A percentile compares a stretch with the other conserved stretches of the same genome.
phyloP scores from a whole-genome alignment of 768 basidiomycete species.

The Piloderma croceum region DNA sequence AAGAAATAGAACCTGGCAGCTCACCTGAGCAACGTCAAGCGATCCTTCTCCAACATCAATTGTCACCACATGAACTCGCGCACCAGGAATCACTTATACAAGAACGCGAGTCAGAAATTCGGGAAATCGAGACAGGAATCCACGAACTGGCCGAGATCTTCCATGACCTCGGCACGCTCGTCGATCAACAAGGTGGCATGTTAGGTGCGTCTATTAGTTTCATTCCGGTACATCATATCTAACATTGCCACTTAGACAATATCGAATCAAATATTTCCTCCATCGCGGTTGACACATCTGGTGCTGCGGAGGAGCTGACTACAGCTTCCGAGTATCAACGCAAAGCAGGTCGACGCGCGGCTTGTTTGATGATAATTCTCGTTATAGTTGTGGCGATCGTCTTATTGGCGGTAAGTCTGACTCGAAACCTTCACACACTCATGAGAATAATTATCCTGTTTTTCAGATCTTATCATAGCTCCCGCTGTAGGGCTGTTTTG shows the following conservation, averaged over 20 bases:
- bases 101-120: slow-evolving; percentile 91
- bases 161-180: slow-evolving; percentile 89
- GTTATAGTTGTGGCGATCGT: slow-evolving; percentile 85
- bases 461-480: slow-evolving; percentile 21
- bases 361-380: slow-evolving; percentile 85
- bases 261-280: slow-evolving; percentile 92
- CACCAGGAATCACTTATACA: slow-evolving; percentile 94
- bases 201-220: slow-evolving; percentile 54
- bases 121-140: slow-evolving; percentile 95
- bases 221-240: background rate
- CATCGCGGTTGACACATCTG: slow-evolving; percentile 74
- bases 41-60: slow-evolving; percentile 60
- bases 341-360: slow-evolving; percentile 84
- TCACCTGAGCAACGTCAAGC: slow-evolving; percentile 62
- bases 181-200: slow-evolving; percentile 92
- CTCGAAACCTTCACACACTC: background rate
- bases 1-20: slow-evolving; percentile 31
- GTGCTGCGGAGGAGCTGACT: slow-evolving; percentile 80
- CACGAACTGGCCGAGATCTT: slow-evolving; percentile 96
- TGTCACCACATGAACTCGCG: slow-evolving; percentile 89
- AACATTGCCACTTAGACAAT: slow-evolving; percentile 57
- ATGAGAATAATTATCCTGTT: slow-evolving; percentile 2
- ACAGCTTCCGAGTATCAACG: slow-evolving; percentile 92
- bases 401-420: slow-evolving; percentile 75
- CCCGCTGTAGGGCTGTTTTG: background rate